A percentile compares a stretch with the other conserved stretches of the same genome.
Evolutionary conservation across 352 stramenopile species (phyloP).

Genomic region (Phytopythium cucurbitacearum): DNA sequence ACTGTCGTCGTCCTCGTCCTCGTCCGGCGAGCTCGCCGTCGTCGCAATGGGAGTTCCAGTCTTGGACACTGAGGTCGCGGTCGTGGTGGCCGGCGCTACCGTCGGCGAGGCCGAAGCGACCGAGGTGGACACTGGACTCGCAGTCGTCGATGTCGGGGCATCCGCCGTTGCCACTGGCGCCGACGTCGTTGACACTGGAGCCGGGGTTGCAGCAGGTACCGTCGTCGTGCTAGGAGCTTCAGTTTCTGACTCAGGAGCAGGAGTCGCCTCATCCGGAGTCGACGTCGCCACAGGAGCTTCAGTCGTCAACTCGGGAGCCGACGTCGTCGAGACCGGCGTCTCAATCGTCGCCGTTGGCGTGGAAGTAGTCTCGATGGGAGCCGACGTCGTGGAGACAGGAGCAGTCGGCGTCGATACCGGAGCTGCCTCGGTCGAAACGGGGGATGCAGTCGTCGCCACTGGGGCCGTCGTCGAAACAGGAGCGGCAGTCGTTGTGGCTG

Average conservation of each 20-base stretch:
- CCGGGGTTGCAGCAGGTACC: not conserved
- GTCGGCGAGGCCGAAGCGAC: too few relatives aligned
- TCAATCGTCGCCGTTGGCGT: constrained; percentile 2
- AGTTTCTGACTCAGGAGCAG: not conserved
- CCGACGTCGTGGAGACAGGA: not conserved
- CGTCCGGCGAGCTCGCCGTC: not conserved
- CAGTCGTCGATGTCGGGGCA: not conserved
- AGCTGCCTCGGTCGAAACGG: not conserved
- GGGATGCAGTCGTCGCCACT: not conserved
- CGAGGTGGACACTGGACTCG: not conserved
- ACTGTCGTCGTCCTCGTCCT: constrained; percentile 5
- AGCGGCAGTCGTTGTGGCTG: not conserved
- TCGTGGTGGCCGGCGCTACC: not conserved
- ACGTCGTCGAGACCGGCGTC: constrained; percentile 1
- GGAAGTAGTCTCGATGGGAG: not conserved
- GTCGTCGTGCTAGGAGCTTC: not conserved
- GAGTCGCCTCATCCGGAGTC: too few relatives aligned
- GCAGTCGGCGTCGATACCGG: not conserved
- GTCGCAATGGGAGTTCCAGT: not conserved
- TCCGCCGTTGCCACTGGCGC: constrained; percentile 2
- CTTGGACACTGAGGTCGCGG: constrained; percentile 1
- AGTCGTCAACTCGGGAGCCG: not conserved
- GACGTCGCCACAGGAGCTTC: not conserved
- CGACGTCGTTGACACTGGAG: constrained; percentile 1
- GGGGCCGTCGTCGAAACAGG: not conserved